phyloP scores from a whole-genome alignment of 176 grass and related monocot species.

The Elymus sibiricus region DNA sequence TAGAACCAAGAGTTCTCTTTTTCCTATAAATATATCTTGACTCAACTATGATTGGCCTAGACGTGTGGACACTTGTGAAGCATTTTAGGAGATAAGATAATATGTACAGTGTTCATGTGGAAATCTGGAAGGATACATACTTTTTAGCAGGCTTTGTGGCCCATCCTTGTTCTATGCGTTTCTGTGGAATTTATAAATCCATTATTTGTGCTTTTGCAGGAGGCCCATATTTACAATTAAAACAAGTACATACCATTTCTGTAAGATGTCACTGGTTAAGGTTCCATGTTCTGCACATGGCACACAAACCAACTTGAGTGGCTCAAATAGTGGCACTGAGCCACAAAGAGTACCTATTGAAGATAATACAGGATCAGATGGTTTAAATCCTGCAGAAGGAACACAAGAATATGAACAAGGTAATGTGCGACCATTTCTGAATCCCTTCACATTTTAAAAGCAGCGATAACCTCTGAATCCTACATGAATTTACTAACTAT shows the following conservation, averaged over 20 bases:
- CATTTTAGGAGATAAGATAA: not conserved
- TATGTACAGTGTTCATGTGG: not conserved
- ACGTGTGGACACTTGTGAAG: not conserved
- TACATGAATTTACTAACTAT: not conserved
- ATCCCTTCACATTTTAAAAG: not conserved
- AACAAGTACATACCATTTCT: constrained; percentile 87
- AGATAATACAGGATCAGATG: constrained; percentile 20
- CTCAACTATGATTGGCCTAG: not conserved
- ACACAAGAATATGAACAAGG: constrained; percentile 26
- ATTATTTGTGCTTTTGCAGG: constrained; percentile 41
- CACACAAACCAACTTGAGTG: constrained; percentile 2
- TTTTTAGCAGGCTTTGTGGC: constrained; percentile 9
- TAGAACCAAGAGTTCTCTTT: not conserved
- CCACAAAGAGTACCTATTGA: constrained; percentile 1
- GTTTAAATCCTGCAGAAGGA: constrained; percentile 11
- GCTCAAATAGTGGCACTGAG: constrained; percentile 24
- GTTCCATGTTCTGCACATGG: constrained; percentile 18
- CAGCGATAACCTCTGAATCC: not conserved
- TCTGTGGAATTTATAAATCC: not conserved
- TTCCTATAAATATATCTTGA: not conserved
- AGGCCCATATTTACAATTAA: constrained; percentile 65
- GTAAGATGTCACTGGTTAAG: constrained; percentile 90
- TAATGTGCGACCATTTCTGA: not conserved
- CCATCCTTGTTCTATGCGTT: not conserved
- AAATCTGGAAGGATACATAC: not conserved